These are phyloP conservation scores for Mortierella antarctica DNA, from an alignment of 192 early-diverging fungal species.

Conservation along the genomic window DNA sequence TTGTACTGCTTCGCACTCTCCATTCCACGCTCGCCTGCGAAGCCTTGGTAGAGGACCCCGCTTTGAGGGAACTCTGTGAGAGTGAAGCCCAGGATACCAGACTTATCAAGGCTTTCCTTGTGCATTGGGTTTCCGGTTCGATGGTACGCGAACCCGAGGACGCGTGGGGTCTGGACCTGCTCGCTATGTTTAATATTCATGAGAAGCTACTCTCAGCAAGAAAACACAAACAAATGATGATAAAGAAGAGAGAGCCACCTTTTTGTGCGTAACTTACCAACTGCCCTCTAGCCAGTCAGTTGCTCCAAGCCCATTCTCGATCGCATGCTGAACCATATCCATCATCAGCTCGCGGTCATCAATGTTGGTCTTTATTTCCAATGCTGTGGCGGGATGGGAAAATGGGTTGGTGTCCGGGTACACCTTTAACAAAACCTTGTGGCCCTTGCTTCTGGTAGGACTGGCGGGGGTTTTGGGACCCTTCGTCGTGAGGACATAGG, in stretches of 20 bases:
- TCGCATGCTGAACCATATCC: conserved; percentile 14
- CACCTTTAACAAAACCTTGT: conserved; percentile 15
- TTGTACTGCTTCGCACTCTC: neutral
- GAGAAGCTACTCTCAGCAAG: neutral
- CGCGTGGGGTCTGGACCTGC: neutral
- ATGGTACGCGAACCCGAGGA: conserved; percentile 19
- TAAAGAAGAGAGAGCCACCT: neutral
- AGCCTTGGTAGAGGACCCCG: conserved; percentile 20
- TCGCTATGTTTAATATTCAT: conserved; percentile 1
- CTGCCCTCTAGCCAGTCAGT: conserved; percentile 5
- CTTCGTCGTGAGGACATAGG: conserved; percentile 11
- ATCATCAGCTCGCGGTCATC: neutral
- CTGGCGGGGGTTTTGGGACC: neutral
- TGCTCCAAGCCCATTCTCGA: conserved; percentile 37
- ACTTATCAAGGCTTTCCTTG: conserved; percentile 2
- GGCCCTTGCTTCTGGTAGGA: neutral
- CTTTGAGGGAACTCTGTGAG: conserved; percentile 8
- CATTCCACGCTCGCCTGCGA: conserved; percentile 3
- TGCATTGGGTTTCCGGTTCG: neutral
- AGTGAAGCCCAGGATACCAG: conserved; percentile 28
- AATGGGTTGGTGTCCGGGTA: conserved; percentile 13
- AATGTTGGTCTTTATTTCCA: neutral
- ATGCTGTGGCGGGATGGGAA: conserved; percentile 1
- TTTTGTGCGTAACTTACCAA: conserved; percentile 4
- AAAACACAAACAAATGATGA: conserved; percentile 12